Base-by-base conservation (phyloP, 2,329 filamentous ascomycete genomes). In the Kalmusia sp. region DNA sequence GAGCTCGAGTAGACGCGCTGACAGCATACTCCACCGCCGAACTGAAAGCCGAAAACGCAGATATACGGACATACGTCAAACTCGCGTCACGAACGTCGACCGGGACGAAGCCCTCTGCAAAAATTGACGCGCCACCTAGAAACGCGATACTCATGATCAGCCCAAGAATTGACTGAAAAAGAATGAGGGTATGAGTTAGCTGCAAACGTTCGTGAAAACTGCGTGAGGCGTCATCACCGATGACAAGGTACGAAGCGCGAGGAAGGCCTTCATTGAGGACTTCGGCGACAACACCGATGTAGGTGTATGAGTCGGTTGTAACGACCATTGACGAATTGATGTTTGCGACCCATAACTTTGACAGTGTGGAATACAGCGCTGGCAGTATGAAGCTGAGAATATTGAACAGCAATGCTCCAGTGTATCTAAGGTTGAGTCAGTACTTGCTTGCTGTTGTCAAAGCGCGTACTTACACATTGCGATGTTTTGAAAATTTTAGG, bases 221-320 rank as follows among this genome's bases (percentile, higher is more conserved):
- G 1, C 86, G 80, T 1, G 81, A 84, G 0, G 82, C 72, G 24
- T 80, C 81, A 70, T 91, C 86, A 6, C 86, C 87, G 51, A 91
- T 90, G 51, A 89, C 81, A 5, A 87, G 77, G 84, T 86, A 92
- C 0, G 87, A 80, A 0, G 87, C 85, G 19, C 87, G 80, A 0
- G 88, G 88, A 0, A 92, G 82, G 0, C 88, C 88, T 67, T 92
- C 88, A 58, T 91, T 91, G 14, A 92, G 71, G 0, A 90, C 87
- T 65, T 91, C 86, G 1, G 82, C 83, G 0, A 90, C 78, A 0
- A 86, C 81, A 17, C 82, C 80, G 54, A 91, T 89, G 68, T 91
- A 91, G 0, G 86, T 90, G 70, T 88, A 90, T 0, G 81, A 76
- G 52, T 89, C 86, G 0, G 85, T 88, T 0, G 84, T 88, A 15